Base-by-base conservation (phyloP, 129 eudicot species). In the Arctium lappa region DNA sequence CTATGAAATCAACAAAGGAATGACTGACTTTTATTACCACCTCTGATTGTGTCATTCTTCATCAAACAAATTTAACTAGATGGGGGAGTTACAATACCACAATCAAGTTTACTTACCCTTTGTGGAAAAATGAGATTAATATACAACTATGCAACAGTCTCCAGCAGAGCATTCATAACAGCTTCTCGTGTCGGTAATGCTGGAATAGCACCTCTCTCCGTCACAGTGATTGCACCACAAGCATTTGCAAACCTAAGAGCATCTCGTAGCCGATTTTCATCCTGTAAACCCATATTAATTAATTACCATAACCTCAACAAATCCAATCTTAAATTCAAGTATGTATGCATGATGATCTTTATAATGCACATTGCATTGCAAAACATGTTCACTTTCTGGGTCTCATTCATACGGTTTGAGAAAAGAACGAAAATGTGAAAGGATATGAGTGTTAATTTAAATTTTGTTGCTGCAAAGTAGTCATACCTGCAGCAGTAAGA, bases 191-290 rank as follows among this genome's bases (percentile, higher is more conserved):
- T 91, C 18, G 99, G 98, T 90, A 95, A 84, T 70, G 99, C 99
- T 60, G 99, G 99, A 82, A 95, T 95, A 6, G 99, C 98, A 48
- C 99, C 98, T 88, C 99, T 87, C 85, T 95, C 98, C 32, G 86
- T 93, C 72, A 95, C 98, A 9, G 98, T 95, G 81, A 93, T 87
- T 1, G 99, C 99, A 27, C 99, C 99, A 74, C 99, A 95, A 7
- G 93, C 97, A 86, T 95, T 95, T 69, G 98, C 98, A 82, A 95
- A 95, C 31, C 91, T 81, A 44, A 95, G 93, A 34, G 95, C 97
- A 32, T 91, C 97, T 88, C 90, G 86, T 69, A 95, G 81, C 40
- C 88, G 88, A 22, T 80, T 70, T 80, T 95, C 99, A 38, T 93
- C 86, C 98, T 94, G 78, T 18, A 85, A 36, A 46, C 16, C 56